These are phyloP conservation scores for Spergularia azorica DNA, from an alignment of 179 eudicot genomes.

Conservation along the genomic window DNA sequence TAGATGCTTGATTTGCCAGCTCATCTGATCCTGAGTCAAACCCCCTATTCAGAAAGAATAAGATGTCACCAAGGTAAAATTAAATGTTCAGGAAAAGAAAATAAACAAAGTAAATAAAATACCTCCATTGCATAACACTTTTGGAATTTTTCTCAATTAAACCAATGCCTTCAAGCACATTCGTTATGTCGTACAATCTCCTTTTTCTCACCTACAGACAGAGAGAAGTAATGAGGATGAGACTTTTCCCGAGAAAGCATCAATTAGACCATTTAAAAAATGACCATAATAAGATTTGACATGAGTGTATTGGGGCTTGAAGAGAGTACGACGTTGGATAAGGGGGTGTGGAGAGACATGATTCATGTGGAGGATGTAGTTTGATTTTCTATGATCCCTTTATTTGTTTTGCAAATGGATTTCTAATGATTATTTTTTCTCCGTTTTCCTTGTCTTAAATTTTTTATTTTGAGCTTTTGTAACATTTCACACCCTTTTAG, in stretches of 20 bases:
- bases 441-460: no score
- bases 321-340: no score
- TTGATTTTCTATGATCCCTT: no score
- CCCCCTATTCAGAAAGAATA: slow-evolving; percentile 17
- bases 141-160: slow-evolving; percentile 56
- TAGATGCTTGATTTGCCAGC: slow-evolving; percentile 16
- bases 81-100: neutral
- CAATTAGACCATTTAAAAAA: neutral
- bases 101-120: neutral
- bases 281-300: neutral
- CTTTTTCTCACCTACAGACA: slow-evolving; percentile 57
- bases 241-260: slow-evolving; percentile 3
- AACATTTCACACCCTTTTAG: no score
- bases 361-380: no score
- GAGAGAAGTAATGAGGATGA: neutral
- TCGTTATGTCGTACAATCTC: slow-evolving; percentile 68
- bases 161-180: slow-evolving; percentile 74
- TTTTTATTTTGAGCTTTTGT: no score
- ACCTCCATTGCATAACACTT: slow-evolving; percentile 62
- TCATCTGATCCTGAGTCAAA: slow-evolving; percentile 10
- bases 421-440: no score
- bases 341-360: no score
- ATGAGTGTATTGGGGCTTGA: no score
- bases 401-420: no score
- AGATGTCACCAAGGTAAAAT: neutral